phyloP scores from a whole-genome alignment of 768 basidiomycete species.

The Zangia roseola region DNA sequence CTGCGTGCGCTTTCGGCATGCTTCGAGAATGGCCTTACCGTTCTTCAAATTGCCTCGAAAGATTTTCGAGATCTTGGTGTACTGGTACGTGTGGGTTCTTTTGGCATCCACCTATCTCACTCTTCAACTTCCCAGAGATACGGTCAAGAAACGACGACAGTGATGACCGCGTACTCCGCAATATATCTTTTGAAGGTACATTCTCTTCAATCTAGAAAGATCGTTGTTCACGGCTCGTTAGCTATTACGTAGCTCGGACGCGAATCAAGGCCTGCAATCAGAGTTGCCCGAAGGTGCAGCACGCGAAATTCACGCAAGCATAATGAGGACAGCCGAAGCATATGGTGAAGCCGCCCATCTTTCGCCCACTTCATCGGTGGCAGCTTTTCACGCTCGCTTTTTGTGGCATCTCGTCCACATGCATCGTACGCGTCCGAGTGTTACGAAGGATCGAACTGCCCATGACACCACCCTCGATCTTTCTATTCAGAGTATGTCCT shows the following conservation, averaged over 20 bases:
- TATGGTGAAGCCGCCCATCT: conserved; percentile 70
- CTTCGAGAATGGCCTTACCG: conserved; percentile 70
- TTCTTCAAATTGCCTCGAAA: conserved; percentile 66
- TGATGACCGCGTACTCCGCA: conserved; percentile 86
- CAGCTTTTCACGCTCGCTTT: conserved; percentile 80
- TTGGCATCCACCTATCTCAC: conserved; percentile 3
- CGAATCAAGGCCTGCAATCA: conserved; percentile 52
- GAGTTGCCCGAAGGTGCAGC: conserved; percentile 62
- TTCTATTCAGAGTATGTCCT: conserved; percentile 49
- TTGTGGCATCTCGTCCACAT: conserved; percentile 66
- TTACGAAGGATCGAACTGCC: conserved; percentile 38
- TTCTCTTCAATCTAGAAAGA: conserved; percentile 3
- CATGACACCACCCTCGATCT: conserved; percentile 51
- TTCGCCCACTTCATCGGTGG: conserved; percentile 59
- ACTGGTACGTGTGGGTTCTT: conserved; percentile 53
- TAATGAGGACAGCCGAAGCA: conserved; percentile 71
- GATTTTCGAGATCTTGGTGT: conserved; percentile 75
- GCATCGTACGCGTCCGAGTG: conserved; percentile 47
- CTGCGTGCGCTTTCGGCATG: conserved; percentile 69
- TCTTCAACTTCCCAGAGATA: conserved; percentile 54
- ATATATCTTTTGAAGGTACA: conserved; percentile 73
- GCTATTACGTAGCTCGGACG: conserved; percentile 69
- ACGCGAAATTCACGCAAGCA: conserved; percentile 62
- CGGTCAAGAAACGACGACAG: conserved; percentile 78
- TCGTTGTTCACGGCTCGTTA: conserved; percentile 26